Percentiles rank a stretch among this genome's conserved stretches.
phyloP scores from a whole-genome alignment of 495 filamentous ascomycete species.

The Aspergillus ostianus region DNA sequence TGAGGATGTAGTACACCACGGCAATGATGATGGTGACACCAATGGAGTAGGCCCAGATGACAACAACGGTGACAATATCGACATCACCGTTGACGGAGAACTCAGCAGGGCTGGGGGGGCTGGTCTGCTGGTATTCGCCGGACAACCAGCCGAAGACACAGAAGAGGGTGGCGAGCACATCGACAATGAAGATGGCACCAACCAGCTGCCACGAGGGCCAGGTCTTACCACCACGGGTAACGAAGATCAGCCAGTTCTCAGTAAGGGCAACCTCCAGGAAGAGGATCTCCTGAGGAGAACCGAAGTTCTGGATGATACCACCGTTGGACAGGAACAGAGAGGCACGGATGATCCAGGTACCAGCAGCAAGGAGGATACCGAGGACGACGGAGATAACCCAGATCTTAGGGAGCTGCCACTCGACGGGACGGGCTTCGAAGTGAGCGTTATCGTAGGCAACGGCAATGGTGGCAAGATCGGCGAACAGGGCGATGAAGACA shows the following conservation, averaged over 20 bases:
- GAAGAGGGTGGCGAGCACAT: slow-evolving; percentile 69
- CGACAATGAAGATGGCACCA: slow-evolving; percentile 68
- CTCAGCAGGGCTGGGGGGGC: slow-evolving; percentile 41
- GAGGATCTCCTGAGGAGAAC: slow-evolving; percentile 68
- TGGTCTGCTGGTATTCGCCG: slow-evolving; percentile 41
- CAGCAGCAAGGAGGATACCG: slow-evolving; percentile 62
- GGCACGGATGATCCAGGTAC: slow-evolving; percentile 69
- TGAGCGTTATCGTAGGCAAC: slow-evolving; percentile 77
- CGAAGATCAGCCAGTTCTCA: slow-evolving; percentile 80
- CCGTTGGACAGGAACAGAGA: slow-evolving; percentile 64
- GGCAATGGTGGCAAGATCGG: slow-evolving; percentile 74
- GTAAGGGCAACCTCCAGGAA: slow-evolving; percentile 73
- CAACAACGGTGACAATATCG: slow-evolving; percentile 74
- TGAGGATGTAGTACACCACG: slow-evolving; percentile 74
- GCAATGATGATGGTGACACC: slow-evolving; percentile 76
- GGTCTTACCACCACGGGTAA: slow-evolving; percentile 70
- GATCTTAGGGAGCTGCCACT: slow-evolving; percentile 78
- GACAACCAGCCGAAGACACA: slow-evolving; percentile 71
- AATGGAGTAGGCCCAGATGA: slow-evolving; percentile 77
- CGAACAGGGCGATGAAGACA: slow-evolving; percentile 76
- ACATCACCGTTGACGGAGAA: slow-evolving; percentile 61
- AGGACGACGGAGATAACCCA: slow-evolving; percentile 72
- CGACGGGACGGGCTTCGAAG: slow-evolving; percentile 67
- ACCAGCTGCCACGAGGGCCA: slow-evolving; percentile 73
- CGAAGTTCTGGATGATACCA: slow-evolving; percentile 72